Base-by-base conservation (phyloP, 2,329 filamentous ascomycete species). In the Fusarium proliferatum region DNA sequence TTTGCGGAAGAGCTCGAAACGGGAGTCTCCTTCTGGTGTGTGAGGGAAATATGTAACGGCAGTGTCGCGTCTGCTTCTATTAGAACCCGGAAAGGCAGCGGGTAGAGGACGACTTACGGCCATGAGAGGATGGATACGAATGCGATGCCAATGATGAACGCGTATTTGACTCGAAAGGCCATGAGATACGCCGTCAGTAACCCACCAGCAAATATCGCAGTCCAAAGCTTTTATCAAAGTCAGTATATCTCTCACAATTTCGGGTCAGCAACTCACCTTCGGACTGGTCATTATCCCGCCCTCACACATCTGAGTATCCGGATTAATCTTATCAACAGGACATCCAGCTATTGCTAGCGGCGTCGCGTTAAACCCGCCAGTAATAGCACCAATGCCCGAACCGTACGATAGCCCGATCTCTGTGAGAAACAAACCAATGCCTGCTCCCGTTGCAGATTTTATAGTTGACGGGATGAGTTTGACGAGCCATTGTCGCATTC, bases 401-500 rank as follows among this genome's bases (percentile, higher is more conserved):
- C 88, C 89, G 79, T 95, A 95, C 1, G 92, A 93, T 41, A 93
- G 84, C 4, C 91, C 90, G 70, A 93, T 93, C 48, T 92, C 84
- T 6, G 90, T 91, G 23, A 94, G 86, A 77, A 95, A 96, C 3
- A 96, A 85, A 26, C 93, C 93, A 70, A 96, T 95, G 56, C 93
- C 93, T 49, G 92, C 93, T 66, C 93, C 92, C 13, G 92, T 94
- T 10, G 93, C 93, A 52, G 95, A 90, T 81, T 96, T 96, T 82
- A 96, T 94, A 45, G 91, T 94, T 30, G 89, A 88, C 1, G 93
- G 93, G 67, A 96, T 93, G 30, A 92, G 89, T 71, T 93, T 89
- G 17, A 94, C 93, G 26, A 96, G 87, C 93, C 93, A 96, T 81
- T 96, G 93, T 21, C 93, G 90, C 84, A 96, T 88, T n/a, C 93